Evolutionary conservation across 768 basidiomycete genomes (phyloP), one percentile per base, ranked within the genome.

Genomic region (Lactifluus pinguis): DNA sequence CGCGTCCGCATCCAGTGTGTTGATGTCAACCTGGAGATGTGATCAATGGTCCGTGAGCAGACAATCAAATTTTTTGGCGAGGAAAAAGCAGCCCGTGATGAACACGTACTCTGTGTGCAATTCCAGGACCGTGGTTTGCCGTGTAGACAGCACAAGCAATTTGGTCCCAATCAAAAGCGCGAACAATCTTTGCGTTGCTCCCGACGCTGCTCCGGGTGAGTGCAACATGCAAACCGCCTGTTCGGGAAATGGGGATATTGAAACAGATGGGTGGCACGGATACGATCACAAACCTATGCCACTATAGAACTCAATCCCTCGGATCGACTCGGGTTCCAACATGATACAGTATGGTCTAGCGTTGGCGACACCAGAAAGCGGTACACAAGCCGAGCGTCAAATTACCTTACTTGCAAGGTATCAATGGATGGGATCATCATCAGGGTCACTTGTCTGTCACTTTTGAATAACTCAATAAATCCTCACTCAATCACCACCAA

Each of bases 151-250:
- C 77, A 65, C 83, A 85, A 39, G 87, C 87, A 19, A 75, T 76
- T 65, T 83, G 87, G 73, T 91, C 89, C 87, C 89, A 90, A 70
- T 92, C 90, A 68, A 85, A 89, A n/a, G 89, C 87, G 62, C 79
- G 80, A 6, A 84, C 73, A 36, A 87, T 77, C 0, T 71, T 66
- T 5, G 76, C 82, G 19, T 74, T 66, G 49, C 9, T 19, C 17
- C 56, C 29, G 13, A 81, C 72, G 10, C 66, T 68, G 66, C 83
- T 84, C 53, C 81, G 77, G 49, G 73, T 67, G 17, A 92, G 76
- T 6, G 88, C 89, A 29, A 81, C 74, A 74, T 88, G 86, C 6
- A 92, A 75, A 7, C 89, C 89, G 29, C 88, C 89, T 90, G 52
- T 36, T 29, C 15, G 42, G 29, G n/a, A 32, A 49, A 29, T 21